A percentile compares a stretch with the other conserved stretches of the same genome.
Evolutionary conservation across 2,329 filamentous ascomycete genomes (phyloP).

Genomic region (Calonectria hawksworthii): DNA sequence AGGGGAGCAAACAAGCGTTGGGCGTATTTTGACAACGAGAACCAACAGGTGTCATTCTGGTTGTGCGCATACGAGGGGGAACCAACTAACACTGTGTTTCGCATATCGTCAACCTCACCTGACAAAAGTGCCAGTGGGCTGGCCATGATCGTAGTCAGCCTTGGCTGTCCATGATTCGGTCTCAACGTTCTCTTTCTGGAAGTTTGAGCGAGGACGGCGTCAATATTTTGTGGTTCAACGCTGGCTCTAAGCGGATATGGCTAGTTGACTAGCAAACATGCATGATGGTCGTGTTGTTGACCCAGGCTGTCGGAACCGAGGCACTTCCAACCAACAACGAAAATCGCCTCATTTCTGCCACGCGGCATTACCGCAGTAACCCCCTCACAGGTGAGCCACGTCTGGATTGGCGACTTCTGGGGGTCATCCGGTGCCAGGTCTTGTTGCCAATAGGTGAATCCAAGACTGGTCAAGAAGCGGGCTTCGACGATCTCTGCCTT

Average conservation of each 20-base stretch:
- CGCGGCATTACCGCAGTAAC: constrained; percentile 19
- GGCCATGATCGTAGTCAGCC: background rate
- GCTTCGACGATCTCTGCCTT: constrained; percentile 1
- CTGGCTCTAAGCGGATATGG: background rate
- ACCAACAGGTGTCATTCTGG: constrained; percentile 25
- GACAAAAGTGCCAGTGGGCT: constrained; percentile 22
- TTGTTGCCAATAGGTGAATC: constrained; percentile 7
- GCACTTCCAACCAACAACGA: background rate
- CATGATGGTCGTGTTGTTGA: constrained; percentile 22
- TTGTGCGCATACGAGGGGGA: background rate
- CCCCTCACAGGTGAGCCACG: constrained; percentile 24
- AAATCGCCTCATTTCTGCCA: constrained; percentile 20
- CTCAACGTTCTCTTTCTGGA: background rate
- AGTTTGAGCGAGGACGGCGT: background rate
- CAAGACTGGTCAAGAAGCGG: background rate
- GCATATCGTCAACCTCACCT: constrained; percentile 44
- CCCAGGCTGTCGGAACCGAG: constrained; percentile 29
- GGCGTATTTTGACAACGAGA: constrained; percentile 17
- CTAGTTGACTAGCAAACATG: constrained; percentile 32
- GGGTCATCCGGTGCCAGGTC: background rate
- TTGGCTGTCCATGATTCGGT: background rate
- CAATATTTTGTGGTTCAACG: background rate
- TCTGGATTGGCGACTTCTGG: background rate
- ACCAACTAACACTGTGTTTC: constrained; percentile 30
- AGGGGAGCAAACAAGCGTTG: constrained; percentile 11